Conservation (phyloP, 257 asterid species). For the Fraxinus americana region DNA sequence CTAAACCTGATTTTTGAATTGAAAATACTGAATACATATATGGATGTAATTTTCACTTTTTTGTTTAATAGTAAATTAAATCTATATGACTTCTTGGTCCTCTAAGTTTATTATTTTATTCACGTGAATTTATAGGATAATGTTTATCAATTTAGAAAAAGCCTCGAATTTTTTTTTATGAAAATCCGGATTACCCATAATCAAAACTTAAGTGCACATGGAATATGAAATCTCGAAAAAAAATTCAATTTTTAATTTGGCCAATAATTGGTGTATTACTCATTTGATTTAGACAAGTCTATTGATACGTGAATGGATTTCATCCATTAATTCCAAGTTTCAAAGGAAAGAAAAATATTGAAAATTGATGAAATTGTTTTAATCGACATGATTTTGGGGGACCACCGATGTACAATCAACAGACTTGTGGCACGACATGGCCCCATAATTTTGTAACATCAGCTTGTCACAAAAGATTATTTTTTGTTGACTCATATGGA, state of each 20-base stretch:
- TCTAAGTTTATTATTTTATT: background rate
- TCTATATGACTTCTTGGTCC: background rate
- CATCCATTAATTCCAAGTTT: background rate
- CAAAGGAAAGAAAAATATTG: background rate
- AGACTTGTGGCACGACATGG: conserved; percentile 37
- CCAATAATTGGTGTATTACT: background rate
- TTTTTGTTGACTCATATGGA: conserved; percentile 31
- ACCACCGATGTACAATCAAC: conserved; percentile 40
- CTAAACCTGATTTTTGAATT: too few species aligned
- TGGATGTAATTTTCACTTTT: too few species aligned
- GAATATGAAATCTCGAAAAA: background rate
- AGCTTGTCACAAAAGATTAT: conserved; percentile 24
- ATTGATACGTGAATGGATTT: background rate
- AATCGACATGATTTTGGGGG: conserved; percentile 30
- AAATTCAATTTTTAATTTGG: too few species aligned
- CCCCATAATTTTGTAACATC: conserved; percentile 31
- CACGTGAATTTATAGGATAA: background rate
- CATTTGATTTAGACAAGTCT: background rate
- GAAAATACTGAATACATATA: too few species aligned
- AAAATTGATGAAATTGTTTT: background rate
- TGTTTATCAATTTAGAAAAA: background rate
- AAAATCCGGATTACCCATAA: too few species aligned
- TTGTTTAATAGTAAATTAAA: too few species aligned
- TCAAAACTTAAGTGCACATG: too few species aligned
- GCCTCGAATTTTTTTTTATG: too few species aligned